A percentile compares a stretch with the other conserved stretches of the same genome.
Conservation (phyloP, 257 asterid species). For the Coffea canephora region DNA sequence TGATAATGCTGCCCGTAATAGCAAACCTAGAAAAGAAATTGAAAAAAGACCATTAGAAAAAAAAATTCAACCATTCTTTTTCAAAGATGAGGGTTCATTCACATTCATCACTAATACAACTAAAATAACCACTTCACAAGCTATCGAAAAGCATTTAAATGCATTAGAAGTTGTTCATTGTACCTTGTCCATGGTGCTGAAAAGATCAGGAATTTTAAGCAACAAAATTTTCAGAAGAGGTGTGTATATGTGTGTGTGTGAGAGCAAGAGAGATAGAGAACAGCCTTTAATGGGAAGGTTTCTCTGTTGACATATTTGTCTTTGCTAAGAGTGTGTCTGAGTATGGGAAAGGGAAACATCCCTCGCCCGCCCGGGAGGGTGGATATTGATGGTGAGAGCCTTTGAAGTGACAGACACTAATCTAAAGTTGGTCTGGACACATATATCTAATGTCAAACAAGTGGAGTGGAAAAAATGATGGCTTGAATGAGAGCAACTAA, state of each 20-base stretch:
- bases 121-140: not conserved
- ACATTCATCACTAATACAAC: not conserved
- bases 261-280: not conserved
- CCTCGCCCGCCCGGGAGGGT: too few relatives aligned
- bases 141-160: not conserved
- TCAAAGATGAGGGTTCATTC: not conserved
- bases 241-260: too few relatives aligned
- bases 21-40: conserved; percentile 40
- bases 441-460: not conserved
- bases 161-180: not conserved
- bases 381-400: too few relatives aligned
- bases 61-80: not conserved
- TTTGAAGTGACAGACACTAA: not conserved
- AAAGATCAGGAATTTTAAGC: not conserved
- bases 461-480: not conserved
- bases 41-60: not conserved
- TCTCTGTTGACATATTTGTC: too few relatives aligned
- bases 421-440: not conserved
- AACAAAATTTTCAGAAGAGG: too few relatives aligned
- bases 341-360: too few relatives aligned
- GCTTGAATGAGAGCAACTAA: too few relatives aligned
- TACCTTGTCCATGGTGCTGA: not conserved
- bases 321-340: too few relatives aligned
- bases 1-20: conserved; percentile 96
- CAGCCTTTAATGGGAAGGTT: too few relatives aligned